Conservation (phyloP, 352 stramenopile species). For the Phytopythium litorale region DNA sequence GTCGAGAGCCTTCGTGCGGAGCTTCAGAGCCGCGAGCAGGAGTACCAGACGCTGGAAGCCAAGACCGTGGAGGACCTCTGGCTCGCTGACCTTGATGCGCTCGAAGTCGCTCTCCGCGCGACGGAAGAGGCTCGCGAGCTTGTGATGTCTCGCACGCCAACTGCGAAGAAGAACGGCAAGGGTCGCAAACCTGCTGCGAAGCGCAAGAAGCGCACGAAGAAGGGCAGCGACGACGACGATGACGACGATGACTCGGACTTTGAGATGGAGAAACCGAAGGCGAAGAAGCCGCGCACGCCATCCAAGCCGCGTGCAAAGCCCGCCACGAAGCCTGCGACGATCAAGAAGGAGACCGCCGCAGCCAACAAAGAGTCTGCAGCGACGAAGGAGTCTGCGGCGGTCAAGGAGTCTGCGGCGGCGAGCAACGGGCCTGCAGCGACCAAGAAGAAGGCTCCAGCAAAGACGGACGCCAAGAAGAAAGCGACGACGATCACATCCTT, state of each 20-base stretch:
- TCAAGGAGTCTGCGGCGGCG: not conserved
- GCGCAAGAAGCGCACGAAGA: conserved; percentile 42
- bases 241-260: conserved; percentile 64
- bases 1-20: conserved; percentile 85
- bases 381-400: conserved; percentile 9
- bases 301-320: conserved; percentile 34
- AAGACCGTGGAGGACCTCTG: conserved; percentile 91
- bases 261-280: conserved; percentile 22
- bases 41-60: conserved; percentile 50
- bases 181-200: conserved; percentile 42
- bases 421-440: not conserved
- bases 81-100: conserved; percentile 90
- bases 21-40: conserved; percentile 80
- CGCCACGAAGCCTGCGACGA: conserved; percentile 7
- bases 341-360: conserved; percentile 24
- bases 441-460: conserved; percentile 23
- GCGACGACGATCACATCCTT: conserved; percentile 42
- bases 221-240: conserved; percentile 21
- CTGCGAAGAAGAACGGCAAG: conserved; percentile 46
- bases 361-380: conserved; percentile 12
- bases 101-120: conserved; percentile 71
- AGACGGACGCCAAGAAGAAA: conserved; percentile 21
- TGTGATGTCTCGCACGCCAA: conserved; percentile 54
- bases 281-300: conserved; percentile 34
- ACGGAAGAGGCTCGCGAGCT: conserved; percentile 55